Evolutionary conservation across 139 green algal species (phyloP).

Genomic region (Chlamydomonas sphaeroides): DNA sequence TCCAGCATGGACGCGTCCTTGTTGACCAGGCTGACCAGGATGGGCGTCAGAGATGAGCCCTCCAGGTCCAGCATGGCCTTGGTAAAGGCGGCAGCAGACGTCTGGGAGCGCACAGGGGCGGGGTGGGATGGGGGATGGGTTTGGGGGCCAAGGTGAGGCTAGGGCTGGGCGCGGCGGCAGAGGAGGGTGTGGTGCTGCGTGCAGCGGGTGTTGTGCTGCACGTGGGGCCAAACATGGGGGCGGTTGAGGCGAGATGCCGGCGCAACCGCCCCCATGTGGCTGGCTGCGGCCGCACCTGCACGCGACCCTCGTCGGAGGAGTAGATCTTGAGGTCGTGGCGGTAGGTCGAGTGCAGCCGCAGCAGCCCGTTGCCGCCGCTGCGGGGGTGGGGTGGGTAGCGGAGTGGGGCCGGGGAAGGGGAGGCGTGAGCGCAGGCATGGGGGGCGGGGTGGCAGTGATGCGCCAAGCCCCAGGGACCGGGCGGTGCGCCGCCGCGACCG

Average conservation of each 20-base stretch:
- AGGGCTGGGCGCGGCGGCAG: no score
- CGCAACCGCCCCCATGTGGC: no score
- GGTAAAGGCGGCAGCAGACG: conserved; percentile 86
- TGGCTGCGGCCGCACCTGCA: conserved; percentile 84
- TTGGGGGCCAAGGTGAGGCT: no score
- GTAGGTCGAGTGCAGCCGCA: conserved; percentile 98
- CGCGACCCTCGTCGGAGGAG: conserved; percentile 90
- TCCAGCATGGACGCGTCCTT: conserved; percentile 96
- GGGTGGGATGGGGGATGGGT: not conserved
- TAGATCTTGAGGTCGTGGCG: conserved; percentile 99
- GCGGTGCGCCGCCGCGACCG: no score
- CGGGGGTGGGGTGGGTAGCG: not conserved
- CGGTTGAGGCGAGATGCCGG: no score
- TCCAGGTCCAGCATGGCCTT: conserved; percentile 97
- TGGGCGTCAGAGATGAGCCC: conserved; percentile 87
- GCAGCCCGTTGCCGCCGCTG: conserved; percentile 73
- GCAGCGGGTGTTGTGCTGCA: no score
- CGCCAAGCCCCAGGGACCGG: no score
- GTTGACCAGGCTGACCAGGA: conserved; percentile 84
- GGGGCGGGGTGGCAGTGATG: no score
- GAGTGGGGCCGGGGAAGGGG: no score
- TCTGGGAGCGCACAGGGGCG: conserved; percentile 48
- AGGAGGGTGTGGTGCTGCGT: no score
- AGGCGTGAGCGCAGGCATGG: not conserved
- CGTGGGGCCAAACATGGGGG: no score